phyloP scores from a whole-genome alignment of 306 rosid genomes.

The Cucumis hystrix region DNA sequence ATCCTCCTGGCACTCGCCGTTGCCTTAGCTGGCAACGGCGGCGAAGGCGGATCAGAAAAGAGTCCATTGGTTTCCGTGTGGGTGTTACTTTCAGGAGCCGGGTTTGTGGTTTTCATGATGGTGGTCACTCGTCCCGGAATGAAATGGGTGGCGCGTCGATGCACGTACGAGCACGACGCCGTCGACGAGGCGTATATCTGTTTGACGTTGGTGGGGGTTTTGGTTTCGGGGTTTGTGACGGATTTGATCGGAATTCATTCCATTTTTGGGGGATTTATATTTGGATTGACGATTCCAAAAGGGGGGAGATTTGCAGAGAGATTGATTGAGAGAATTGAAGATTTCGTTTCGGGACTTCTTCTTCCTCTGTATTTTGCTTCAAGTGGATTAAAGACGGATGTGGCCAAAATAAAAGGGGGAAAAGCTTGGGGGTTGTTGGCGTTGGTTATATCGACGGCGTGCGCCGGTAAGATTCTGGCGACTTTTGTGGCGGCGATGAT shows the following conservation, averaged over 20 bases:
- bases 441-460: constrained; percentile 53
- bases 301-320: constrained; percentile 38
- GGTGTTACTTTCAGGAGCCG: constrained; percentile 59
- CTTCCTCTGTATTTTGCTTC: constrained; percentile 83
- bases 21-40: constrained; percentile 40
- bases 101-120: constrained; percentile 53
- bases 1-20: constrained; percentile 67
- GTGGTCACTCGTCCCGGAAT: constrained; percentile 38
- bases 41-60: constrained; percentile 14
- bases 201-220: constrained; percentile 44
- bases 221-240: constrained; percentile 60
- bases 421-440: constrained; percentile 59
- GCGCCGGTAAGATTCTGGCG: constrained; percentile 68
- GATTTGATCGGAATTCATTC: constrained; percentile 79
- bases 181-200: constrained; percentile 51
- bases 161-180: constrained; percentile 26
- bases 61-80: constrained; percentile 54
- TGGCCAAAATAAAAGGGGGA: constrained; percentile 43
- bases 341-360: constrained; percentile 63
- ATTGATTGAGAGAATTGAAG: constrained; percentile 62
- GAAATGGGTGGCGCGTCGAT: constrained; percentile 39
- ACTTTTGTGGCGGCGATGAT: constrained; percentile 57
- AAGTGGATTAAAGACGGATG: constrained; percentile 72
- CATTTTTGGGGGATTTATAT: constrained; percentile 74
- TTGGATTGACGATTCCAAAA: constrained; percentile 69